Evolutionary conservation across 345 rosid species (phyloP).

Genomic region (Raphanus raphanistrum): DNA sequence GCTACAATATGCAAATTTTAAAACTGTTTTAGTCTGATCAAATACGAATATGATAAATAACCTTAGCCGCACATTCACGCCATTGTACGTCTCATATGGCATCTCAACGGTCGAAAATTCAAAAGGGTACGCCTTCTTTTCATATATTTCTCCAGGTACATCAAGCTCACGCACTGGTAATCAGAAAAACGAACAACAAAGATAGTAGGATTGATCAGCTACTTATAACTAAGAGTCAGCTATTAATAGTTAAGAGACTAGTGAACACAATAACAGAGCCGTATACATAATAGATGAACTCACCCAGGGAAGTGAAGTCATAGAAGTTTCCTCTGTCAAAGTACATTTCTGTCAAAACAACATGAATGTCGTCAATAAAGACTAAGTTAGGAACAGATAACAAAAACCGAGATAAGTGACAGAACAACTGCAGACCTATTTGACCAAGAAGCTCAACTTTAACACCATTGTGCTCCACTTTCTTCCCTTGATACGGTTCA

Average conservation of each 20-base stretch:
- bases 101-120: slow-evolving; percentile 95
- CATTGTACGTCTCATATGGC: slow-evolving; percentile 94
- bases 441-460: slow-evolving; percentile 98
- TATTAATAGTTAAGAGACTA: neutral
- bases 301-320: slow-evolving; percentile 95
- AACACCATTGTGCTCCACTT: slow-evolving; percentile 92
- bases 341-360: slow-evolving; percentile 74
- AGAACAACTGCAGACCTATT: slow-evolving; percentile 55
- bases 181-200: slow-evolving; percentile 2
- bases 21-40: neutral
- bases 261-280: neutral
- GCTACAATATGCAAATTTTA: neutral
- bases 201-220: neutral
- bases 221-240: neutral
- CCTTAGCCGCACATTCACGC: slow-evolving; percentile 95
- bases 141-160: slow-evolving; percentile 94
- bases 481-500: slow-evolving; percentile 92
- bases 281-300: slow-evolving; percentile 36
- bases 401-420: neutral
- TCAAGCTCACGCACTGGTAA: slow-evolving; percentile 87
- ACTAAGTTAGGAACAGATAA: neutral
- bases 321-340: slow-evolving; percentile 95
- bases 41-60: slow-evolving; percentile 28
- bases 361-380: neutral
- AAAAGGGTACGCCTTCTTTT: slow-evolving; percentile 81